A percentile compares a stretch with the other conserved stretches of the same genome.
Conservation (phyloP, 179 eudicot genomes). For the Silene noctiflora region DNA sequence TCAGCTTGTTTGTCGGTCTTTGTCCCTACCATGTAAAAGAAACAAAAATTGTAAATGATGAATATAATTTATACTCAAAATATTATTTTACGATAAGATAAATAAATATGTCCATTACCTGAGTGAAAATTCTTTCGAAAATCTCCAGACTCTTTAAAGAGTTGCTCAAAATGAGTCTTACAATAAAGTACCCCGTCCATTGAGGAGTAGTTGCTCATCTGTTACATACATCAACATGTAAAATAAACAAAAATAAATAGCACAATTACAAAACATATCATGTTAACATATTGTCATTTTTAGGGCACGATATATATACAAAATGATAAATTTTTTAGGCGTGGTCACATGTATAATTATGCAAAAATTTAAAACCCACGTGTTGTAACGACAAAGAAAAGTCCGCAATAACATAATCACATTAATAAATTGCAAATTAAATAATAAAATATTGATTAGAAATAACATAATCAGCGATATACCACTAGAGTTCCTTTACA, state of each 20-base stretch:
- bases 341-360: too few relatives aligned
- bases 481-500: slow-evolving; percentile 59
- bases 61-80: too few relatives aligned
- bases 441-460: not conserved
- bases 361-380: too few relatives aligned
- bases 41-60: not conserved
- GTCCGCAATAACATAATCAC: too few relatives aligned
- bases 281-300: too few relatives aligned
- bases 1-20: slow-evolving; percentile 32
- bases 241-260: not conserved
- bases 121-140: slow-evolving; percentile 41
- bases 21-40: slow-evolving; percentile 12
- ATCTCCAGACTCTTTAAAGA: slow-evolving; percentile 62
- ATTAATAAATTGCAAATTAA: too few relatives aligned
- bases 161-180: slow-evolving; percentile 90
- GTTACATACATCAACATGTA: not conserved
- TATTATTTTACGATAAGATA: not conserved
- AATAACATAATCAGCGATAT: not conserved
- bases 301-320: too few relatives aligned
- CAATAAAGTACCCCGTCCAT: slow-evolving; percentile 78
- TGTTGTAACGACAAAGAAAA: too few relatives aligned
- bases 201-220: slow-evolving; percentile 77
- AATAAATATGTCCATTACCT: slow-evolving; percentile 22
- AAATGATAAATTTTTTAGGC: too few relatives aligned
- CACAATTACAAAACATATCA: not conserved